A percentile compares a stretch with the other conserved stretches of the same genome.
Evolutionary conservation across 2,329 filamentous ascomycete genomes (phyloP).

Genomic region (Fusarium keratoplasticum): DNA sequence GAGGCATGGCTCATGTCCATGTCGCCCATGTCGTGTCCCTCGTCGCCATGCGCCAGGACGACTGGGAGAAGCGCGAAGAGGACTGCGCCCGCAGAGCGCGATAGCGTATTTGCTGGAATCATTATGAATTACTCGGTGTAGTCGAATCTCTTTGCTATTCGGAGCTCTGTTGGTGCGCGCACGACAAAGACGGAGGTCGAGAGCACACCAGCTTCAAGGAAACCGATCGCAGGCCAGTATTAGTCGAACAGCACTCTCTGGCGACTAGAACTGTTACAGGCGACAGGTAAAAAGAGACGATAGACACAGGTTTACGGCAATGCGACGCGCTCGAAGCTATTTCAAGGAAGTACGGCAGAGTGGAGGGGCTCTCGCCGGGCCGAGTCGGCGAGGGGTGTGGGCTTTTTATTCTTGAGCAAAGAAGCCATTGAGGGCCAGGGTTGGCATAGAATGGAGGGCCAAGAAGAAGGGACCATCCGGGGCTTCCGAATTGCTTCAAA

Average conservation of each 20-base stretch:
- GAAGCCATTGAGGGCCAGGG: slow-evolving; percentile 14
- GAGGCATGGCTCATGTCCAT: slow-evolving; percentile 17
- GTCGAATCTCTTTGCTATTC: not conserved
- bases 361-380: slow-evolving; percentile 2
- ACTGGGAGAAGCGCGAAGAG: slow-evolving; percentile 31
- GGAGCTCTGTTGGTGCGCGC: not conserved
- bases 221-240: not conserved
- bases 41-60: slow-evolving; percentile 33
- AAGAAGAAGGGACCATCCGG: slow-evolving; percentile 30
- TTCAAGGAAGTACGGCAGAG: slow-evolving; percentile 25
- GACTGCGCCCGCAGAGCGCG: not conserved
- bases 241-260: not conserved
- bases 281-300: not conserved
- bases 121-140: not conserved
- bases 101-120: not conserved
- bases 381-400: slow-evolving; percentile 1
- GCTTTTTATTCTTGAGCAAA: slow-evolving; percentile 16
- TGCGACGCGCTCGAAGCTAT: slow-evolving; percentile 20
- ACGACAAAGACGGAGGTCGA: not conserved
- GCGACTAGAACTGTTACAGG: not conserved
- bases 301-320: not conserved
- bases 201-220: not conserved
- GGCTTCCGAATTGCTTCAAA: slow-evolving; percentile 46
- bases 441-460: slow-evolving; percentile 10
- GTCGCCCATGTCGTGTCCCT: slow-evolving; percentile 14